Evolutionary conservation across 441 rosid species (phyloP).

Genomic region (Euphorbia celastroides): DNA sequence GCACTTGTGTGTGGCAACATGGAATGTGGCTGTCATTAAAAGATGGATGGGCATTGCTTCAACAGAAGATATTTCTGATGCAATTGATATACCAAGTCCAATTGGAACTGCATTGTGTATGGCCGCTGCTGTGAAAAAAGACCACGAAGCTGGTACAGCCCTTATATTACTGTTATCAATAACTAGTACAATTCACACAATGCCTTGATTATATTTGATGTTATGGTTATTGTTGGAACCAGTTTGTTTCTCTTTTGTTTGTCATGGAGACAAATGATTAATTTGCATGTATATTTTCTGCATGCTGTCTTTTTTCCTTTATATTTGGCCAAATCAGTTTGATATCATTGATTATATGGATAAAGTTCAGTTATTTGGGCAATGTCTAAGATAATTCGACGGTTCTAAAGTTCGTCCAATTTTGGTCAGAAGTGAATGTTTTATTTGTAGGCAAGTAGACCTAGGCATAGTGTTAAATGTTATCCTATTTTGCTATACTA

Average conservation of each 20-base stretch:
- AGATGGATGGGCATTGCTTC: constrained; percentile 91
- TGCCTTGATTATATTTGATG: not conserved
- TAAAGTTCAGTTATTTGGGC: not conserved
- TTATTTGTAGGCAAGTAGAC: too few species aligned
- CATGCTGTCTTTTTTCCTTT: not conserved
- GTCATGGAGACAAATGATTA: not conserved
- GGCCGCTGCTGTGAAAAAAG: constrained; percentile 91
- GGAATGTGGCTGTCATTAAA: constrained; percentile 90
- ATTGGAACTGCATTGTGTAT: constrained; percentile 90
- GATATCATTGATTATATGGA: not conserved
- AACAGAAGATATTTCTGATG: constrained; percentile 58
- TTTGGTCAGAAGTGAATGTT: too few species aligned
- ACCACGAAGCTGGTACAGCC: constrained; percentile 76
- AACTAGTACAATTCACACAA: not conserved
- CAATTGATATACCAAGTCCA: constrained; percentile 77
- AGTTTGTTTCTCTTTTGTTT: not conserved
- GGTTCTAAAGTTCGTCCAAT: too few species aligned
- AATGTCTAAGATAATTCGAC: too few species aligned
- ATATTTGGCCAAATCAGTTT: not conserved
- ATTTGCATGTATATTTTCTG: not conserved
- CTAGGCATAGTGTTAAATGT: not conserved
- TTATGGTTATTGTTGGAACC: not conserved
- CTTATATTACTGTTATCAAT: not conserved
- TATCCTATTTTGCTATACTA: not conserved
- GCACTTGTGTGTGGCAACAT: constrained; percentile 84